phyloP scores from a whole-genome alignment of 2,329 filamentous ascomycete species.

The Hypocrella siamensis region DNA sequence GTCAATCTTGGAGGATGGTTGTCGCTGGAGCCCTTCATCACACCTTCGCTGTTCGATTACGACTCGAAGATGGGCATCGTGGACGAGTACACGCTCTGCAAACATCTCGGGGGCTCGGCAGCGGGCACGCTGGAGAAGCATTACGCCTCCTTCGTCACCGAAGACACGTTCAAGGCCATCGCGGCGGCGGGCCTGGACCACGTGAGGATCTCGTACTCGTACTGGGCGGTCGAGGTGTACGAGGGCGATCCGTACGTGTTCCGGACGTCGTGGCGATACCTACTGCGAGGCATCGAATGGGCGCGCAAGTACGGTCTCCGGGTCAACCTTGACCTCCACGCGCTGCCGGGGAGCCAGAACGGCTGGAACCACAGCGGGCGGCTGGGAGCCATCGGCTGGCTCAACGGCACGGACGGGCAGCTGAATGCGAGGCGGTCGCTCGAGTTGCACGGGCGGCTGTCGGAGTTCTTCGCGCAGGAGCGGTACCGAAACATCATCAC shows the following conservation, averaged over 20 bases:
- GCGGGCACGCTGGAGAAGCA: conserved; percentile 70
- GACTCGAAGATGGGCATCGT: conserved; percentile 52
- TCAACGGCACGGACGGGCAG: conserved; percentile 75
- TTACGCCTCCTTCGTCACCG: conserved; percentile 77
- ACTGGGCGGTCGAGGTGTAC: conserved; percentile 85
- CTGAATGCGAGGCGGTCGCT: conserved; percentile 68
- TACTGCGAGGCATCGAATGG: conserved; percentile 86
- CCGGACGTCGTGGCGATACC: conserved; percentile 81
- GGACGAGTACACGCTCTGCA: conserved; percentile 73
- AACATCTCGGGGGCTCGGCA: conserved; percentile 49
- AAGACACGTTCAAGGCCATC: conserved; percentile 73
- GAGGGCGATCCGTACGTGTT: conserved; percentile 76
- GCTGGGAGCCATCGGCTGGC: conserved; percentile 68
- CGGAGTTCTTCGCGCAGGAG: conserved; percentile 82
- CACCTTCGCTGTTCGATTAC: conserved; percentile 70
- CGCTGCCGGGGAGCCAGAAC: conserved; percentile 84
- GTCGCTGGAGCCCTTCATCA: conserved; percentile 86
- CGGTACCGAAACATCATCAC: conserved; percentile 84
- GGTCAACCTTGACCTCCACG: conserved; percentile 86
- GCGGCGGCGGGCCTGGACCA: conserved; percentile 82
- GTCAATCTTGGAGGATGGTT: conserved; percentile 94
- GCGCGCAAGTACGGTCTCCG: conserved; percentile 81
- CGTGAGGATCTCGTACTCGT: conserved; percentile 87
- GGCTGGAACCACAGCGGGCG: conserved; percentile 94
- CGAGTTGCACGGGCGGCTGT: conserved; percentile 74